These are phyloP conservation scores for Tinospora cordifolia DNA, from an alignment of 164 flowering plant species.

Conservation along the genomic window DNA sequence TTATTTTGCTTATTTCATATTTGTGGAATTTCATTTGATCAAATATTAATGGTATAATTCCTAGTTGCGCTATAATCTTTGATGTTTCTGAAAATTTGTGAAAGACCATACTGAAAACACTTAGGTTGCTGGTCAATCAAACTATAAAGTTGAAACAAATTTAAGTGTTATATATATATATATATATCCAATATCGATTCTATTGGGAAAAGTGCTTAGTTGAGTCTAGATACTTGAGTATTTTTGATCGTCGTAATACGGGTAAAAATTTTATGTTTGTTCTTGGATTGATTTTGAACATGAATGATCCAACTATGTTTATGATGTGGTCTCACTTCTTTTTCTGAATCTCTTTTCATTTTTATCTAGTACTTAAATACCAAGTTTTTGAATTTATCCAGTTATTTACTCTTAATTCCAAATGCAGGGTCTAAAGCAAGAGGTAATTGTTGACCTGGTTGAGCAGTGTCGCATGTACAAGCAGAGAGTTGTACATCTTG, in stretches of 20 bases:
- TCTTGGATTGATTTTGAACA: neutral
- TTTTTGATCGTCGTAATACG: neutral
- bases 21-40: no score
- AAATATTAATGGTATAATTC: no score
- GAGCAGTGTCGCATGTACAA: constrained; percentile 89
- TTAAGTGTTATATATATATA: no score
- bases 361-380: neutral
- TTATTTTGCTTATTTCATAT: no score
- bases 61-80: no score
- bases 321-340: neutral
- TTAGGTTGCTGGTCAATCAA: neutral
- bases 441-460: constrained; percentile 88
- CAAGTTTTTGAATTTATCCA: neutral
- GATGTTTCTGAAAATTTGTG: neutral
- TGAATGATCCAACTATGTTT: neutral
- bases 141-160: no score
- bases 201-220: no score
- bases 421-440: constrained; percentile 79
- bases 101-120: neutral
- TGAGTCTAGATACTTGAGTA: no score
- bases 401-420: constrained; percentile 8
- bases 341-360: neutral
- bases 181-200: no score
- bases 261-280: neutral
- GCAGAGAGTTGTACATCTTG: constrained; percentile 93